Evolutionary conservation across 306 rosid species (phyloP), one percentile per base, ranked within the genome.

Genomic region (Dalbergia cochinchinensis): DNA sequence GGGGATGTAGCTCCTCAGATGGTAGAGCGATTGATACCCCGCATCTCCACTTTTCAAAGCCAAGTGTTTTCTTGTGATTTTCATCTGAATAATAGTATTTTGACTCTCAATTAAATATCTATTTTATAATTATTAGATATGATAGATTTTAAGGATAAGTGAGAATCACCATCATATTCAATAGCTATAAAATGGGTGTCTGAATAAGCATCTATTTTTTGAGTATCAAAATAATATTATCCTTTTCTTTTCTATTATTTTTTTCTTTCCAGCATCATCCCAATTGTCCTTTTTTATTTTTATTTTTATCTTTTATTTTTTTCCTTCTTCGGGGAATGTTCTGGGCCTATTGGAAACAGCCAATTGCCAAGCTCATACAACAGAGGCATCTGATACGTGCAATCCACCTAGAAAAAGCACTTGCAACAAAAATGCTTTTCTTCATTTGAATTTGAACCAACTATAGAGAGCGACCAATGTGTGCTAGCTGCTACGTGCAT

Each of bases 1-100:
- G 88, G 90, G 91, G 91, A 89, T 87, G 89, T 89, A 91, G 93
- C 91, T 89, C 90, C 91, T 89, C 90, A 89, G 90, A 84, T 91
- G 91, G 93, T 91, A 89, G 90, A 89, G 95, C 88, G 89, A 26
- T 26, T 26, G 31, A 26, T 26, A 26, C 31, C 3, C 31, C 31
- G 31, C 22, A 20, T 20, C 1, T 20, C 22, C 22, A 20, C 31
- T 26, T 26, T 26, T 26, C 1, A 26, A 26, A 26, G 31, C 31
- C 31, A 26, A 26, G 31, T 26, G 31, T 26, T 26, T 26, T 1
- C n/a, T n/a, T n/a, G n/a, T n/a, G n/a, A n/a, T n/a, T n/a, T n/a
- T n/a, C n/a, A n/a, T n/a, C n/a, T n/a, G n/a, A n/a, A n/a, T n/a
- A n/a, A n/a, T n/a, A n/a, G n/a, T n/a, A n/a, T n/a, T n/a, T n/a